Conservation (phyloP, 305 asterid species). For the Rubia occidens region DNA sequence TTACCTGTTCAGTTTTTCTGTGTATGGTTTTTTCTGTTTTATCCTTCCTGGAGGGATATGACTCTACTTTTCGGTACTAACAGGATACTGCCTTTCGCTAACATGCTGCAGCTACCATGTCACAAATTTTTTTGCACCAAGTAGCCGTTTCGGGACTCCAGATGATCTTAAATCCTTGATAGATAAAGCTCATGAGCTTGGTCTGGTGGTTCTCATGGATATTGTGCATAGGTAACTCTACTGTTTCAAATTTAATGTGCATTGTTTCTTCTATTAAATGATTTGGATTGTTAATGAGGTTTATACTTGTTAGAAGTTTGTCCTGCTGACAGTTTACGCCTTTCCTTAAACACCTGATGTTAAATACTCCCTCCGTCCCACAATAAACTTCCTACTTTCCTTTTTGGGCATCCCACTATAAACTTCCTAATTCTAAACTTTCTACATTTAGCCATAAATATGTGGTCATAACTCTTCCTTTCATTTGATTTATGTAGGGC, state of each 20-base stretch:
- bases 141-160: slow-evolving; percentile 97
- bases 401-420: too few species aligned
- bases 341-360: not conserved
- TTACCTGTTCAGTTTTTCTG: not conserved
- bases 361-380: too few species aligned
- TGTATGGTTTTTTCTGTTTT: not conserved
- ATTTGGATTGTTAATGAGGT: not conserved
- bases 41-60: not conserved
- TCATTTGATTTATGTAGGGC: too few species aligned
- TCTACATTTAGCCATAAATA: too few species aligned
- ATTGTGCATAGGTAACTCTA: slow-evolving; percentile 81
- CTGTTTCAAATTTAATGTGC: not conserved
- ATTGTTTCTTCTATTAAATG: not conserved
- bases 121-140: slow-evolving; percentile 98
- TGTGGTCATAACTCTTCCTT: too few species aligned
- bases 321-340: not conserved
- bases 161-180: slow-evolving; percentile 94
- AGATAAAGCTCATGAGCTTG: slow-evolving; percentile 96
- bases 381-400: too few species aligned
- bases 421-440: too few species aligned
- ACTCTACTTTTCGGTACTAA: slow-evolving; percentile 1
- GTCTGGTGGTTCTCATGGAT: slow-evolving; percentile 95
- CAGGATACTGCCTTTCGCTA: slow-evolving; percentile 15
- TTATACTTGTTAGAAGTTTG: not conserved
- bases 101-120: slow-evolving; percentile 75